Conservation (phyloP, 805 yeast species). For the Myxozyma vanderwaltii region DNA sequence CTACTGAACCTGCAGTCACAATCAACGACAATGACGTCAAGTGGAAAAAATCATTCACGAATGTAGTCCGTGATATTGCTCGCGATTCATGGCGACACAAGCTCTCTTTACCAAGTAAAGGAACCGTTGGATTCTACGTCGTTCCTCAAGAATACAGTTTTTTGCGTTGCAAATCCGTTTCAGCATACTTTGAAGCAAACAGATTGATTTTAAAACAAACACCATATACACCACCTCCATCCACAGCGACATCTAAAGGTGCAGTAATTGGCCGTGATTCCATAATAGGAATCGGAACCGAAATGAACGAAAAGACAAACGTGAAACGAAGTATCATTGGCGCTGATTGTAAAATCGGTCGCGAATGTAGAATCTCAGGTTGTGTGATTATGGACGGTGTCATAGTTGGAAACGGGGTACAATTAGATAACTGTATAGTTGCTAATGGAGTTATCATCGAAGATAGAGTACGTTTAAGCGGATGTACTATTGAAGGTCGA, state of each 20-base stretch:
- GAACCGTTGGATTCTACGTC: slow-evolving; percentile 65
- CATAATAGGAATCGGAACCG: slow-evolving; percentile 66
- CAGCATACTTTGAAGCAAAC: slow-evolving; percentile 88
- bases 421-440: slow-evolving; percentile 81
- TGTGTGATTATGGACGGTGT: slow-evolving; percentile 76
- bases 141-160: slow-evolving; percentile 67
- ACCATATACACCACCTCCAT: slow-evolving; percentile 36
- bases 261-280: slow-evolving; percentile 90
- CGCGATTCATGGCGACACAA: slow-evolving; percentile 87
- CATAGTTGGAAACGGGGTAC: slow-evolving; percentile 61
- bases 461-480: slow-evolving; percentile 64
- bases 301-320: slow-evolving; percentile 76
- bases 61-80: slow-evolving; percentile 79
- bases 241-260: slow-evolving; percentile 33
- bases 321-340: slow-evolving; percentile 87
- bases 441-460: slow-evolving; percentile 71
- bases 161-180: slow-evolving; percentile 73
- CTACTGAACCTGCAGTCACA: not conserved
- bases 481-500: slow-evolving; percentile 83
- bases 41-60: slow-evolving; percentile 24
- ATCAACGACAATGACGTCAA: not conserved
- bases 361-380: slow-evolving; percentile 84
- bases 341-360: slow-evolving; percentile 71
- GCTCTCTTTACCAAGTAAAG: not conserved
- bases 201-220: slow-evolving; percentile 44